Conservation (phyloP, 2,329 filamentous ascomycete species). For the Thelonectria olida region DNA sequence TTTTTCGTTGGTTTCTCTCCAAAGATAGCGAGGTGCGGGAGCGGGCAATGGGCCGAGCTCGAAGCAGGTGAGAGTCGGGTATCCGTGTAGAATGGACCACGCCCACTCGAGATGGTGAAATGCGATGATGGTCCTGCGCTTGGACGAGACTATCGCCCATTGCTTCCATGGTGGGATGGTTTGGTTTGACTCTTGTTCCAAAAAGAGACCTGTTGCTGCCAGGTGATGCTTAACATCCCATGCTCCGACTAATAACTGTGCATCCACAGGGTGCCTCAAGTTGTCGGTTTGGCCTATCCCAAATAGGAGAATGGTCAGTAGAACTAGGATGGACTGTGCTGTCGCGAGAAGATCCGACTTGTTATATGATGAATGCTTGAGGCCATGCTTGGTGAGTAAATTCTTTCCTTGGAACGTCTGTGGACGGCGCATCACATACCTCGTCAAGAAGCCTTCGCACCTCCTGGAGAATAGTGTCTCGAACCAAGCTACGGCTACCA, state of each 20-base stretch:
- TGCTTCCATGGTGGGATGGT: neutral
- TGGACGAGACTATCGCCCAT: neutral
- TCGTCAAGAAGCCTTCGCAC: neutral
- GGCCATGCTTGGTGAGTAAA: neutral
- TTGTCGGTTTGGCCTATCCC: neutral
- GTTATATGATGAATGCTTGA: neutral
- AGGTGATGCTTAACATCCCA: neutral
- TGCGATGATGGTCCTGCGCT: neutral
- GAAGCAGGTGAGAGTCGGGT: neutral
- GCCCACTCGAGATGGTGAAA: constrained; percentile 3
- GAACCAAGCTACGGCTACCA: neutral
- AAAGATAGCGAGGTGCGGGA: neutral
- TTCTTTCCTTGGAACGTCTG: neutral
- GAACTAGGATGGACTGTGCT: neutral
- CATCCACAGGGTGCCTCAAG: neutral
- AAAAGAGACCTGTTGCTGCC: neutral
- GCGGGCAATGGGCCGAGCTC: neutral
- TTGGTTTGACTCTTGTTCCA: neutral
- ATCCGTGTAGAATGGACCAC: neutral
- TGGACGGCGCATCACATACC: neutral
- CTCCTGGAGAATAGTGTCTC: neutral
- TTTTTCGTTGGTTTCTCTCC: neutral
- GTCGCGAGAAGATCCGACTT: neutral
- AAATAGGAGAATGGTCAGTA: neutral
- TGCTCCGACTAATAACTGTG: neutral